Percentiles rank a stretch among this genome's conserved stretches.
These are phyloP conservation scores for Cyclotella atomus DNA, from an alignment of 108 stramenopile species.

Conservation along the genomic window DNA sequence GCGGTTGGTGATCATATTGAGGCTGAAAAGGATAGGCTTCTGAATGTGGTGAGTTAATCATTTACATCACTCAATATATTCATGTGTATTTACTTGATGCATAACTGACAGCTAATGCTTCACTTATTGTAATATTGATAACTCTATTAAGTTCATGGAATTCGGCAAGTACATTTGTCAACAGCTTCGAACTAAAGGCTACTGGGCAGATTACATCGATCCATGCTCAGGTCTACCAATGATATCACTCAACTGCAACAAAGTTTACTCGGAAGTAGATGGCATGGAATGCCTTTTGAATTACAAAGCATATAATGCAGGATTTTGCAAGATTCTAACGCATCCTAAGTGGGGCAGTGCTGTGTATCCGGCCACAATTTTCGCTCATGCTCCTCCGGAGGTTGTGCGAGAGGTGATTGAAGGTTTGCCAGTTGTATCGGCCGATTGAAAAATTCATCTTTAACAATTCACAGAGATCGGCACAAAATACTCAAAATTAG, in stretches of 20 bases:
- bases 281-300: conserved; percentile 91
- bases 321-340: conserved; percentile 95
- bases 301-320: conserved; percentile 92
- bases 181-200: conserved; percentile 61
- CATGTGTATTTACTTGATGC: not conserved
- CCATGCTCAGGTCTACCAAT: conserved; percentile 97
- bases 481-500: no score
- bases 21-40: conserved; percentile 83
- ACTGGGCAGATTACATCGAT: conserved; percentile 97
- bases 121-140: not conserved
- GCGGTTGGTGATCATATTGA: conserved; percentile 87
- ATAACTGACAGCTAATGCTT: not conserved
- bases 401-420: conserved; percentile 57
- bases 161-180: conserved; percentile 77
- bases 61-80: no score
- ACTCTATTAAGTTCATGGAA: conserved; percentile 55
- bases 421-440: conserved; percentile 25
- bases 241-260: conserved; percentile 71
- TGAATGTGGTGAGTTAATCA: conserved; percentile 67
- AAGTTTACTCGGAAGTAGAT: conserved; percentile 94
- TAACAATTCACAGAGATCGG: no score
- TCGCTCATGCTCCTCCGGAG: conserved; percentile 76
- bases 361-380: conserved; percentile 96
- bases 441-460: not conserved
- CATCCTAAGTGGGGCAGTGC: conserved; percentile 95